Conservation (phyloP, 208 protist genomes). For the Trypanosoma grayi region DNA sequence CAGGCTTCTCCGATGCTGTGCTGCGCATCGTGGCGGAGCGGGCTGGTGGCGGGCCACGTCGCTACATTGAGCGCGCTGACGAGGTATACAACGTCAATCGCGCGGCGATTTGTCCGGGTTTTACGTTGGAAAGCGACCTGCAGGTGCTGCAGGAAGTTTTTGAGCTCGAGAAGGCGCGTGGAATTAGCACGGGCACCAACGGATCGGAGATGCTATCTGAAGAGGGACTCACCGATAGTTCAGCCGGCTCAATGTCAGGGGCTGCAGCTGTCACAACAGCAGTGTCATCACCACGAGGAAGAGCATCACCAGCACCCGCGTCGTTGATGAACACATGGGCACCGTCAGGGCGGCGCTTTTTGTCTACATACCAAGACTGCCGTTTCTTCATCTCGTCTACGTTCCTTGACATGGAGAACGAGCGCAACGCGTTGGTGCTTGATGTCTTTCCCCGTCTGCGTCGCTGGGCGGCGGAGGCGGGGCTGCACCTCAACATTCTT, state of each 20-base stretch:
- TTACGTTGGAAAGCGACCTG: neutral
- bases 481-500: slow-evolving; percentile 70
- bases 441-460: slow-evolving; percentile 93
- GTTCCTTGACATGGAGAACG: slow-evolving; percentile 96
- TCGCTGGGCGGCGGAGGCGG: slow-evolving; percentile 55
- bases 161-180: slow-evolving; percentile 15
- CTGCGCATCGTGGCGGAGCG: slow-evolving; percentile 92
- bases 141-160: slow-evolving; percentile 29
- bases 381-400: slow-evolving; percentile 96
- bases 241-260: no score
- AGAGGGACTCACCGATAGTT: neutral
- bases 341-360: neutral
- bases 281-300: neutral
- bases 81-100: slow-evolving; percentile 70
- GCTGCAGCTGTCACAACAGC: neutral
- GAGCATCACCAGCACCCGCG: no score
- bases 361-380: slow-evolving; percentile 50
- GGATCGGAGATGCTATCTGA: neutral
- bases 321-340: no score
- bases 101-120: slow-evolving; percentile 18
- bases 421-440: slow-evolving; percentile 91
- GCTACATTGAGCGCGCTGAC: slow-evolving; percentile 80
- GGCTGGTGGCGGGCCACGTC: slow-evolving; percentile 47
- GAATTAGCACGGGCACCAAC: neutral
- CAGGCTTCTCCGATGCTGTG: slow-evolving; percentile 91